phyloP scores from a whole-genome alignment of 352 stramenopile genomes.

The Globisporangium acanthophoron region DNA sequence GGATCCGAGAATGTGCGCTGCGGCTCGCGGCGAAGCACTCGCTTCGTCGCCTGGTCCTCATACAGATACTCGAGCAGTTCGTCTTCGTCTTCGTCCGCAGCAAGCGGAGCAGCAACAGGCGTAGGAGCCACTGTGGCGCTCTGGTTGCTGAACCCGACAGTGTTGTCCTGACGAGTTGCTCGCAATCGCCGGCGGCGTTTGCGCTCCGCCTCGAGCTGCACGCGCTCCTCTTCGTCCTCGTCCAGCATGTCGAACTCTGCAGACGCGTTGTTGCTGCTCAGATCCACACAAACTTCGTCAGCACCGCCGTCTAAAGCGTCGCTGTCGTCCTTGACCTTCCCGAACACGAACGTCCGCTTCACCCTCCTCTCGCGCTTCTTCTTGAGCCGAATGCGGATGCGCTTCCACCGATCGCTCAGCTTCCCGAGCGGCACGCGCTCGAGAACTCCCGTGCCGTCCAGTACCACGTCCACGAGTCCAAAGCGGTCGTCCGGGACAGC shows the following conservation, averaged over 20 bases:
- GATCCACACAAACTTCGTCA: slow-evolving; percentile 7
- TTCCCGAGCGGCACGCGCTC: slow-evolving; percentile 54
- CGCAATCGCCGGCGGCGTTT: slow-evolving; percentile 18
- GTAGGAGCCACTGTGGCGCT: too few relatives aligned
- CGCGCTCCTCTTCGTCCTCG: slow-evolving; percentile 23
- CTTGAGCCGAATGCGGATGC: slow-evolving; percentile 38
- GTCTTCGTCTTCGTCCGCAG: background rate
- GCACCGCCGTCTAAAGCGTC: background rate
- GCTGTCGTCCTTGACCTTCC: slow-evolving; percentile 7
- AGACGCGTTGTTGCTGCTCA: slow-evolving; percentile 14
- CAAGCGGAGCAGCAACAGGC: too few relatives aligned
- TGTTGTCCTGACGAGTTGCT: background rate
- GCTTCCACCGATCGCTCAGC: slow-evolving; percentile 55
- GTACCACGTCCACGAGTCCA: slow-evolving; percentile 44
- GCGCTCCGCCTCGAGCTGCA: slow-evolving; percentile 17
- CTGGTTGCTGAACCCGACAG: background rate
- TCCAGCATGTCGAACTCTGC: slow-evolving; percentile 22
- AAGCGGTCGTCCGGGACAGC: slow-evolving; percentile 51
- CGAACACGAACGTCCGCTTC: slow-evolving; percentile 44
- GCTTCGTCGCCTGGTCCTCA: slow-evolving; percentile 46
- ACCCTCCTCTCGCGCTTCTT: slow-evolving; percentile 27
- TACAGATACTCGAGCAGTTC: slow-evolving; percentile 40
- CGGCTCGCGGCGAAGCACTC: slow-evolving; percentile 28
- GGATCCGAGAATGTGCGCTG: slow-evolving; percentile 22
- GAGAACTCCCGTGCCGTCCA: slow-evolving; percentile 45